Evolutionary conservation across 2,329 filamentous ascomycete species (phyloP), one percentile per base, ranked within the genome.

Genomic region (Colletotrichum sp.): DNA sequence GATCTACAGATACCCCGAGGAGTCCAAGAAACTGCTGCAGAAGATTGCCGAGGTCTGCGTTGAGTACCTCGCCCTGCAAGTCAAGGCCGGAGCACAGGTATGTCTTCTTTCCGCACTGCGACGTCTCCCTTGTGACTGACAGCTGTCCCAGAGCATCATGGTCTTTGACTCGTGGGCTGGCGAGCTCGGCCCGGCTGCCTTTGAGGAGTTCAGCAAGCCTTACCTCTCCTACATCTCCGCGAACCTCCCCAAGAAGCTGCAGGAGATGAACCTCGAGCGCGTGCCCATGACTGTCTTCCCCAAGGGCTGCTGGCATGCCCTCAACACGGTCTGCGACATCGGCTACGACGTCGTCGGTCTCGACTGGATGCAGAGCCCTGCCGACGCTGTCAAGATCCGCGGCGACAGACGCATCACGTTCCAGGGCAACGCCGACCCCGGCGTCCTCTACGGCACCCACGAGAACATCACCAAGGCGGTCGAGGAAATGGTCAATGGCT

Each of bases 161-260:
- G 95, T 99, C 15, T 99, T 99, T 82, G 97, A 99, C 84, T 99
- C 96, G 0, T 99, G 97, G 96, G 97, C 97, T 3, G 96, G 96
- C 57, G 97, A 99, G 87, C 90, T 99, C 62, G 96, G 95, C 10
- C 96, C 97, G 2, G 86, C 91, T 8, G 92, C 94, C 1, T 99
- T 98, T 88, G 93, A 93, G 82, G 89, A 93, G 72, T 98, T 99
- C 84, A 93, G 95, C 3, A 91, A 97, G 79, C 97, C 97, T 1
- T 98, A 96, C 83, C 90, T 99, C 69, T 91, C 91, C 59, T 93
- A 96, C 83, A 99, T 99, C 80, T 93, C 96, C 13, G 89, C 94
- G 79, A 91, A 96, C 79, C 90, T 99, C 5, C 96, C 96, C 2
- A 89, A 88, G 80, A 93, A 92, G 76, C 87, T 99, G 73, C 88